These are phyloP conservation scores for Coemansia sp. DNA, from an alignment of 192 early-diverging fungal genomes.

Conservation along the genomic window DNA sequence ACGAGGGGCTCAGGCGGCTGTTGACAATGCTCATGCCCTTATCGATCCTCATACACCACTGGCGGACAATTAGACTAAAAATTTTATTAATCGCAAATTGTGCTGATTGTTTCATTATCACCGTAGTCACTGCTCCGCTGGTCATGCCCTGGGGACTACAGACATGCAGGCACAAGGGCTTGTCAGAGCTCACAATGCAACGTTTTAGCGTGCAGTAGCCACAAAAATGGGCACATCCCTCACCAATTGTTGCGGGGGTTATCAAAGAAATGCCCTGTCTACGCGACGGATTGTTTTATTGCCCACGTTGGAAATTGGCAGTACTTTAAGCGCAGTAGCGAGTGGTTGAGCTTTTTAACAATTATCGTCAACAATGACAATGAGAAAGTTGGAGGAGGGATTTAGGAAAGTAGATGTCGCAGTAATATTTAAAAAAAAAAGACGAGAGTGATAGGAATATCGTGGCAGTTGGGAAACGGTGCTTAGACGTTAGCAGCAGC, in stretches of 20 bases:
- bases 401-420: not conserved
- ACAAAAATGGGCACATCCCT: not conserved
- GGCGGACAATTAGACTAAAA: not conserved
- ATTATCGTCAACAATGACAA: slow-evolving; percentile 15
- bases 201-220: not conserved
- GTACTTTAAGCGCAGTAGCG: not conserved
- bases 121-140: not conserved
- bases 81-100: not conserved
- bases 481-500: slow-evolving; percentile 36
- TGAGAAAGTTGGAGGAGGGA: not conserved
- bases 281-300: not conserved
- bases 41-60: not conserved
- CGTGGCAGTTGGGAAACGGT: not conserved
- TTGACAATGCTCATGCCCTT: slow-evolving; percentile 43
- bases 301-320: not conserved
- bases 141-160: not conserved
- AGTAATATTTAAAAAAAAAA: not conserved
- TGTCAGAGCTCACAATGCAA: not conserved
- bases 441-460: not conserved
- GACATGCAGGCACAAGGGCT: not conserved
- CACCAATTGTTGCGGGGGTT: not conserved
- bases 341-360: not conserved
- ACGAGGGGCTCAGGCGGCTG: slow-evolving; percentile 67
- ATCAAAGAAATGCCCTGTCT: too few relatives aligned
- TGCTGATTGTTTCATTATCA: not conserved